Evolutionary conservation across 345 rosid species (phyloP).

Genomic region (Luvunga scandens): DNA sequence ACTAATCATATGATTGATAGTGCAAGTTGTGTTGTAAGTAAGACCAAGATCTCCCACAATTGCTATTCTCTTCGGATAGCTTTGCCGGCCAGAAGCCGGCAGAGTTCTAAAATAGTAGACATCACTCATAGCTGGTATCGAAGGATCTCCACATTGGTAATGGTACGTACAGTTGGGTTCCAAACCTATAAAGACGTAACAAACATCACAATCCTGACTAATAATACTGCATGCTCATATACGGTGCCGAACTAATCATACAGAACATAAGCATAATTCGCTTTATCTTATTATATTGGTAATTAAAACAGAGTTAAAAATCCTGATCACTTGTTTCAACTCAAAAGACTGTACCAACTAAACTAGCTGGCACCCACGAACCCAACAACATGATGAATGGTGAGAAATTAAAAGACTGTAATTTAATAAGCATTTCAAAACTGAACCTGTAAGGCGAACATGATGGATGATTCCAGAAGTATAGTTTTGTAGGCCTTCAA

Average conservation of each 20-base stretch:
- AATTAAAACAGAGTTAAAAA: not conserved
- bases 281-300: not conserved
- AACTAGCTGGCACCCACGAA: not conserved
- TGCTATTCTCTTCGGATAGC: constrained; percentile 64
- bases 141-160: constrained; percentile 83
- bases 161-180: constrained; percentile 49
- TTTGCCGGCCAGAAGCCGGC: constrained; percentile 51
- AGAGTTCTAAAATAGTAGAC: constrained; percentile 51
- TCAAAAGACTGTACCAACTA: not conserved
- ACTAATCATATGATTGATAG: constrained; percentile 46
- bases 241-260: not conserved
- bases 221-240: not conserved
- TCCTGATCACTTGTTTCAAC: too few species aligned
- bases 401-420: not conserved
- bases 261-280: not conserved
- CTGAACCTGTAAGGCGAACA: constrained; percentile 62
- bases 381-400: too few species aligned
- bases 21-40: constrained; percentile 73
- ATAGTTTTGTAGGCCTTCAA: constrained; percentile 57
- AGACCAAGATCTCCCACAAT: constrained; percentile 87
- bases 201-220: not conserved
- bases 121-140: constrained; percentile 56
- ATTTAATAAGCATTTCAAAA: not conserved
- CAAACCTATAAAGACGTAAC: constrained; percentile 33
- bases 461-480: constrained; percentile 91